Evolutionary conservation across 495 filamentous ascomycete species (phyloP).

Genomic region (Podospora appendiculata): DNA sequence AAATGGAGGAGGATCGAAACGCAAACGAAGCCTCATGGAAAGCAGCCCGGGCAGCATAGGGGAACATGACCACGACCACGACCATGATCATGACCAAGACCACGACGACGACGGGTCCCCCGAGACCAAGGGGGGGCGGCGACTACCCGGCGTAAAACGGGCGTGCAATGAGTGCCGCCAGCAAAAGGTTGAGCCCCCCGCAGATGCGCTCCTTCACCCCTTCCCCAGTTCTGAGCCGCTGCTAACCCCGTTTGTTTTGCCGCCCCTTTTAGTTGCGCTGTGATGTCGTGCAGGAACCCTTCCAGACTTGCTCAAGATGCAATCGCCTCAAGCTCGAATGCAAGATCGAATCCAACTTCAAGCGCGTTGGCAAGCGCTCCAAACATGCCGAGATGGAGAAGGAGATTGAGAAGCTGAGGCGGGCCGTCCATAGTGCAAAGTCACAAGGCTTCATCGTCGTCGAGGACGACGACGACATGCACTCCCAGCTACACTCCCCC

Average conservation of each 20-base stretch:
- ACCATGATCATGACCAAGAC: conserved; percentile 49
- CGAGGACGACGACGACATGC: conserved; percentile 34
- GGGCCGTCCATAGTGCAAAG: conserved; percentile 40
- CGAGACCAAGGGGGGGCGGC: conserved; percentile 22
- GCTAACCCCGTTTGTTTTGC: conserved; percentile 3
- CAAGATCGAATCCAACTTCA: conserved; percentile 92
- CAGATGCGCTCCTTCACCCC: background rate
- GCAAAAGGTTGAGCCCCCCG: conserved; percentile 55
- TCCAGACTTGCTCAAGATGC: conserved; percentile 73
- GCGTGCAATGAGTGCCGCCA: conserved; percentile 94
- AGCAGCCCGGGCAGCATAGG: conserved; percentile 61
- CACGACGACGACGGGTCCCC: conserved; percentile 42
- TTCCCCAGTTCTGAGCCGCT: background rate
- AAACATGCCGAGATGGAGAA: conserved; percentile 92
- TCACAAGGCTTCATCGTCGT: conserved; percentile 44
- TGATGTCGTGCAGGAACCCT: conserved; percentile 83
- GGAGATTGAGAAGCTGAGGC: conserved; percentile 55
- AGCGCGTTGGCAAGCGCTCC: conserved; percentile 82
- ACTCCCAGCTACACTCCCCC: conserved; percentile 48
- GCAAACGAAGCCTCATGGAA: conserved; percentile 44
- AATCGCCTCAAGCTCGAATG: conserved; percentile 78
- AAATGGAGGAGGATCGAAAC: conserved; percentile 30
- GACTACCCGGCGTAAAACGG: conserved; percentile 64
- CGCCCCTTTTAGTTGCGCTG: conserved; percentile 55
- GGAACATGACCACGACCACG: conserved; percentile 55